A percentile compares a stretch with the other conserved stretches of the same genome.
These are phyloP conservation scores for Cladophialophora exuberans DNA, from an alignment of 2,329 filamentous ascomycete species.

Conservation along the genomic window DNA sequence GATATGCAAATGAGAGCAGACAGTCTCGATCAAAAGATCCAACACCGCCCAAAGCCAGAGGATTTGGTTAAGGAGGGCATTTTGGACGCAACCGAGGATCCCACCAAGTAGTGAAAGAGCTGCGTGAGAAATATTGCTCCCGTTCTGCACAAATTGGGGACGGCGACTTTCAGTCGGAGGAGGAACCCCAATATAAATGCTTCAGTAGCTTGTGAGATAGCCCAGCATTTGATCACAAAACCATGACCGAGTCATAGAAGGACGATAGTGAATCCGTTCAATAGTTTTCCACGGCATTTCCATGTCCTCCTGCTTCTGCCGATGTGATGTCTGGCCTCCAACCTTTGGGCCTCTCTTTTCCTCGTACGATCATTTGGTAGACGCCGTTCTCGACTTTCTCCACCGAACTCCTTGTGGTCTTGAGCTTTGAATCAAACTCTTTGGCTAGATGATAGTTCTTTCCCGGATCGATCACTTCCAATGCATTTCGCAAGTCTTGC, in stretches of 20 bases:
- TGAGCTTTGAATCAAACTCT: constrained; percentile 77
- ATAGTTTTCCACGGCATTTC: constrained; percentile 40
- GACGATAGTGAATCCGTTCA: too few relatives aligned
- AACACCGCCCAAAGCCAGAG: constrained; percentile 74
- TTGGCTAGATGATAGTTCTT: constrained; percentile 57
- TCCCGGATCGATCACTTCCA: constrained; percentile 71
- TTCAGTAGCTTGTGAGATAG: constrained; percentile 32
- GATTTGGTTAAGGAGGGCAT: constrained; percentile 79
- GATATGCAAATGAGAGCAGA: constrained; percentile 87
- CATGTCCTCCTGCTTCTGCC: constrained; percentile 45
- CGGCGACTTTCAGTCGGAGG: neutral
- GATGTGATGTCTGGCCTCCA: constrained; percentile 74
- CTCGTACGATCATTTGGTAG: constrained; percentile 85
- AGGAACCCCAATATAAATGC: constrained; percentile 17
- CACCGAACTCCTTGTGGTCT: constrained; percentile 84
- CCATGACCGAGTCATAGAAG: too few relatives aligned
- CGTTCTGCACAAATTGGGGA: neutral
- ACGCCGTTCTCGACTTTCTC: constrained; percentile 90
- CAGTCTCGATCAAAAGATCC: constrained; percentile 83
- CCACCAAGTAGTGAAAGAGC: constrained; percentile 34
- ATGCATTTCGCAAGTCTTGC: constrained; percentile 72
- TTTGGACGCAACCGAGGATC: constrained; percentile 65
- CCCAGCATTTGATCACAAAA: constrained; percentile 28
- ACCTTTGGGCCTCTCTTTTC: constrained; percentile 84
- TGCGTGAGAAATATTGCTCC: neutral